A percentile compares a stretch with the other conserved stretches of the same genome.
Conservation (phyloP, 768 basidiomycete species). For the Termitomyces sp. region DNA sequence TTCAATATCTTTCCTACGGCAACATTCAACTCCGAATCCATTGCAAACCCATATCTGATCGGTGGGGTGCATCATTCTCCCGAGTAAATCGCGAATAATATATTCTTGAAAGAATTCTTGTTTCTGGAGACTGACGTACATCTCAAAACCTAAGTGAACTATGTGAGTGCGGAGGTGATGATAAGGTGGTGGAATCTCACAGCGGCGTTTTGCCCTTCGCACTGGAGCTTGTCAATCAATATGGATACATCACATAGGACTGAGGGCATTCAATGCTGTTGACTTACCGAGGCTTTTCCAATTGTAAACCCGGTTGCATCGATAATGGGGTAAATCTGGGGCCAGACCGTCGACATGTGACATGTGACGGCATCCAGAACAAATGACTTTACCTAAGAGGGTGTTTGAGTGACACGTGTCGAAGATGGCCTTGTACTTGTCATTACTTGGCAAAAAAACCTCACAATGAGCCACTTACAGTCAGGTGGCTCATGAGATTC, state of each 20-base stretch:
- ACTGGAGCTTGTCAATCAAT: not conserved
- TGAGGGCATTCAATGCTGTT: not conserved
- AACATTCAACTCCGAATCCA: not conserved
- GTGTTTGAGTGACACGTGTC: slow-evolving; percentile 4
- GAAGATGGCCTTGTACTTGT: not conserved
- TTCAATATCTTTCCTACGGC: not conserved
- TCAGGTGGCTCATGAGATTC: not conserved
- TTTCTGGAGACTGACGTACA: not conserved
- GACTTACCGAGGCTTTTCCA: not conserved
- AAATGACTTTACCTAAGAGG: not conserved
- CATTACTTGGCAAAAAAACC: not conserved
- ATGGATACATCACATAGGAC: no score
- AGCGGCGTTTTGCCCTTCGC: not conserved
- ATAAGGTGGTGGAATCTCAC: not conserved
- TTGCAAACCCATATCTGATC: not conserved
- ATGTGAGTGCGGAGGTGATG: not conserved
- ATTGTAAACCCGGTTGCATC: not conserved
- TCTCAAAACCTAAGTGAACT: not conserved
- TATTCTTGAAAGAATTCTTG: not conserved
- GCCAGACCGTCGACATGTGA: no score
- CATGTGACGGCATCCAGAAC: not conserved
- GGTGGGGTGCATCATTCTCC: not conserved
- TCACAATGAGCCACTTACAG: not conserved
- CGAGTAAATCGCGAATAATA: not conserved
- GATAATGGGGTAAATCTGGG: slow-evolving; percentile 2